Evolutionary conservation across 2,329 filamentous ascomycete genomes (phyloP).

Genomic region (Ophiostoma sp.): DNA sequence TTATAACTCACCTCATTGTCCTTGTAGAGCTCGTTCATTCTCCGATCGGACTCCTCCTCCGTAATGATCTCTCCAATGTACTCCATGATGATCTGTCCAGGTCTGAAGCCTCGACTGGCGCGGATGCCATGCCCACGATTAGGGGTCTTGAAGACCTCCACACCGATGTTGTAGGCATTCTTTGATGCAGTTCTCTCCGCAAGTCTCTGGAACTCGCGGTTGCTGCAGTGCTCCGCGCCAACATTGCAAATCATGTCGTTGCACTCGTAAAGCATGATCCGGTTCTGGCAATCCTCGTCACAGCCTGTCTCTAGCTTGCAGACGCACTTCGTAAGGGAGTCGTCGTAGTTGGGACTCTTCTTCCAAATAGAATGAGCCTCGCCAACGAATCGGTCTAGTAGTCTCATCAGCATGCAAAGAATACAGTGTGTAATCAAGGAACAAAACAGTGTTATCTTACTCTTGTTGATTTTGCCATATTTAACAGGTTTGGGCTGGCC

Average conservation of each 20-base stretch:
- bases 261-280: constrained; percentile 96
- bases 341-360: constrained; percentile 66
- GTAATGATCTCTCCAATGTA: constrained; percentile 98
- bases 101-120: constrained; percentile 78
- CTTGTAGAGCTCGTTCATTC: constrained; percentile 92
- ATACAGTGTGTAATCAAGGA: background rate
- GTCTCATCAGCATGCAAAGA: constrained; percentile 1
- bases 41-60: constrained; percentile 82
- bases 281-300: constrained; percentile 84
- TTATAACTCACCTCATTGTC: constrained; percentile 69
- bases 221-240: constrained; percentile 67
- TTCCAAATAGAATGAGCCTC: constrained; percentile 77
- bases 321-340: constrained; percentile 71
- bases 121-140: constrained; percentile 89
- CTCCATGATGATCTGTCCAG: constrained; percentile 95
- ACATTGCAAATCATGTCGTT: constrained; percentile 83
- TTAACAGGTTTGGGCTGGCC: constrained; percentile 89
- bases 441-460: constrained; percentile 46
- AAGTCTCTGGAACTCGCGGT: constrained; percentile 80
- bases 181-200: constrained; percentile 59
- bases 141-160: constrained; percentile 86
- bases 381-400: constrained; percentile 78
- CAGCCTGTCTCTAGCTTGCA: constrained; percentile 75
- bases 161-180: constrained; percentile 79
- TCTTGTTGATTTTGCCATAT: constrained; percentile 87